Evolutionary conservation across 2,329 filamentous ascomycete genomes (phyloP), one percentile per base, ranked within the genome.

Genomic region (Diaporthe capsici): DNA sequence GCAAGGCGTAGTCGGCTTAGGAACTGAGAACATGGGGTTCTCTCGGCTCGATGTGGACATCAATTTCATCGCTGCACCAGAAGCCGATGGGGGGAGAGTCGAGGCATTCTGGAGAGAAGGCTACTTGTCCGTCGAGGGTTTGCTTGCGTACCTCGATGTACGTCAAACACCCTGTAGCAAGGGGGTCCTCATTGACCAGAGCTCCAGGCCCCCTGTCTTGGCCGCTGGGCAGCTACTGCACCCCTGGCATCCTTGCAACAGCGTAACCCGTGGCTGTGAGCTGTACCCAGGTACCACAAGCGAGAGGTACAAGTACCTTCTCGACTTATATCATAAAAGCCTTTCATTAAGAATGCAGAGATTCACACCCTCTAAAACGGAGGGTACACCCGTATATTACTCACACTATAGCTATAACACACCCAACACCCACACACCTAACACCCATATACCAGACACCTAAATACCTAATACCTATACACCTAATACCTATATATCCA

Each of bases 21-120:
- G 58, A 37, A 60, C 51, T 53, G 75, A 78, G 76, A 76, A 74
- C 77, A 76, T 78, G 73, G 63, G 73, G 76, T 76, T 53, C 76
- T 77, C 76, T 61, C 15, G 60, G 49, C 53, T 75, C 47, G 67
- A 70, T 60, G 60, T 65, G 22, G 39, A 57, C 44, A 44, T 60
- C 72, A 74, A 51, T 71, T 58, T 77, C 77, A 77, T 78, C 74
- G 63, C 71, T 76, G 57, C 53, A 72, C 73, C 42, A 31, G 47
- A 31, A 44, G 51, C 25, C 37, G 44, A 68, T 60, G 70, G 61
- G 71, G 55, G 34, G 71, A 58, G 68, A n/a, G 44, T 58, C 44
- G 58, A 60, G 74, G 67, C 60, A 67, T 42, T 57, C 55, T 65
- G 39, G 42, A 68, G 63, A 72, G 72, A 72, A 39, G 42, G 70